A percentile compares a stretch with the other conserved stretches of the same genome.
Evolutionary conservation across 2,329 filamentous ascomycete species (phyloP).

Genomic region (Trichoderma atrobrunneum): DNA sequence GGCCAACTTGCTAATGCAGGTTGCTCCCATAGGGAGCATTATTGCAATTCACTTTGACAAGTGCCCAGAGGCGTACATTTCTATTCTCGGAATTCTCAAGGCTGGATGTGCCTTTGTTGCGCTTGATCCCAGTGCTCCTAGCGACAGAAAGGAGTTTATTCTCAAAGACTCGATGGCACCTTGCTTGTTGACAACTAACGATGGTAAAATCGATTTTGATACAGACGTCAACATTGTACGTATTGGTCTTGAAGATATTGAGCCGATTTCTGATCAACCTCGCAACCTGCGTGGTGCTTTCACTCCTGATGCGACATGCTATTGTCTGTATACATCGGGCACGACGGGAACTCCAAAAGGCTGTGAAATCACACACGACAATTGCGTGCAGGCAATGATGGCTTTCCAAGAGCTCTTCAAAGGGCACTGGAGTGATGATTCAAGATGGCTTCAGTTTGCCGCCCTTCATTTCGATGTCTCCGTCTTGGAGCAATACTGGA

Average conservation of each 20-base stretch:
- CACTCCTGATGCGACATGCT: constrained; percentile 60
- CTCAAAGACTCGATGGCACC: constrained; percentile 67
- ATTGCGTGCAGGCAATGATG: constrained; percentile 84
- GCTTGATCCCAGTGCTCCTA: constrained; percentile 71
- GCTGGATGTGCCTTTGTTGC: constrained; percentile 79
- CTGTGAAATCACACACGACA: constrained; percentile 84
- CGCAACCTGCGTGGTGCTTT: constrained; percentile 22
- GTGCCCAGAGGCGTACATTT: constrained; percentile 78
- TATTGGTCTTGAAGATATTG: constrained; percentile 34
- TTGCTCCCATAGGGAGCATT: constrained; percentile 56
- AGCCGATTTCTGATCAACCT: constrained; percentile 21
- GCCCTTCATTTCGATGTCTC: constrained; percentile 95
- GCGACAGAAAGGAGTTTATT: constrained; percentile 73
- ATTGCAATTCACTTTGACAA: constrained; percentile 81
- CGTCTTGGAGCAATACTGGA: constrained; percentile 92
- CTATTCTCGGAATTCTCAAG: constrained; percentile 79
- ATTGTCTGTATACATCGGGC: constrained; percentile 84
- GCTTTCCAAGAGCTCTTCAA: constrained; percentile 77
- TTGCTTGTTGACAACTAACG: constrained; percentile 56
- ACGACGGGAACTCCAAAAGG: constrained; percentile 86
- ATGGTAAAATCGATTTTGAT: constrained; percentile 33
- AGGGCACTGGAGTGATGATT: constrained; percentile 68
- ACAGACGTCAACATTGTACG: constrained; percentile 33
- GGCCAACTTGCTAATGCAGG: constrained; percentile 58
- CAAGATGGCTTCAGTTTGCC: constrained; percentile 88